These are phyloP conservation scores for Blastobotrys parvus DNA, from an alignment of 805 yeast species.

Conservation along the genomic window DNA sequence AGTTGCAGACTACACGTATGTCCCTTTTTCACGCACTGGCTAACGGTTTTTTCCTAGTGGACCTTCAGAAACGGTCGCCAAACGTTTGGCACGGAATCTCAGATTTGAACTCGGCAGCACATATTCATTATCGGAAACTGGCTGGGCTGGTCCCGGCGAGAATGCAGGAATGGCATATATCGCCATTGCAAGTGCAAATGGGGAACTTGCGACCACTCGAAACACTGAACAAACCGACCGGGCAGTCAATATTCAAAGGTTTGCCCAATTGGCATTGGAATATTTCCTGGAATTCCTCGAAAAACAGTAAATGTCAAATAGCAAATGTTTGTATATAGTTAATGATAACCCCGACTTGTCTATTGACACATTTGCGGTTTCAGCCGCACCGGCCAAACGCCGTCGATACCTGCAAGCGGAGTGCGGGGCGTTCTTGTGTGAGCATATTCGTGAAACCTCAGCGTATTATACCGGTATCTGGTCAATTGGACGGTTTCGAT, in stretches of 20 bases:
- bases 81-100: conserved; percentile 68
- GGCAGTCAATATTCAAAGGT: conserved; percentile 62
- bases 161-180: conserved; percentile 57
- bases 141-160: conserved; percentile 68
- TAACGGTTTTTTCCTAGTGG: too few species aligned
- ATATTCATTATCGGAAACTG: conserved; percentile 76
- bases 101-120: conserved; percentile 76
- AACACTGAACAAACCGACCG: conserved; percentile 46
- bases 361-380: too few species aligned
- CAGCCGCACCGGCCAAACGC: too few species aligned
- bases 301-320: too few species aligned
- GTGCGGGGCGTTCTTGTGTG: too few species aligned
- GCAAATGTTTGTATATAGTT: too few species aligned
- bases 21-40: too few species aligned
- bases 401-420: too few species aligned
- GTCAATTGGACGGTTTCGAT: too few species aligned
- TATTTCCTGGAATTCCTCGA: conserved; percentile 47
- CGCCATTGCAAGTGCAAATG: conserved; percentile 60
- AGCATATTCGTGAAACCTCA: too few species aligned
- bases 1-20: conserved; percentile 50
- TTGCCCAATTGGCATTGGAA: conserved; percentile 59
- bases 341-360: too few species aligned
- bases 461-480: too few species aligned
- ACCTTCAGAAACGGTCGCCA: conserved; percentile 68
- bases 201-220: conserved; percentile 39